phyloP scores from a whole-genome alignment of 495 filamentous ascomycete genomes.

The Copromyces sp. region DNA sequence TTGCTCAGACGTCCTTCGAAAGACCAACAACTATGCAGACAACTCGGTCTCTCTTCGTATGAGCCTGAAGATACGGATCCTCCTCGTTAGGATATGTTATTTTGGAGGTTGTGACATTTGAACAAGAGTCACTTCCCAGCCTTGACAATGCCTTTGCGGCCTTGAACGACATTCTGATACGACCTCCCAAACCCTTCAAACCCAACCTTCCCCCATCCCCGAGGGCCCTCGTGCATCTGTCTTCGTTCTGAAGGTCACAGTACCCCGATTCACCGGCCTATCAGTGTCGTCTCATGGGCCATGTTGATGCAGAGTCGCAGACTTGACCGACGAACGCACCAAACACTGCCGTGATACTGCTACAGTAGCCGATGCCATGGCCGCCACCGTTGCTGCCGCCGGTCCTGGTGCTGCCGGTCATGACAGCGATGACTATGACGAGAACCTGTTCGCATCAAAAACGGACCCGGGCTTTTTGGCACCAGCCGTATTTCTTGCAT shows the following conservation, averaged over 20 bases:
- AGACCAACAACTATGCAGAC: not conserved
- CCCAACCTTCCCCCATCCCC: not conserved
- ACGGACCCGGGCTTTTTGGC: not conserved
- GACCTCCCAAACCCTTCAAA: not conserved
- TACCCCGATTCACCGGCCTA: not conserved
- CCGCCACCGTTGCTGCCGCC: not conserved
- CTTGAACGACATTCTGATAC: not conserved
- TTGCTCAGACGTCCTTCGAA: not conserved
- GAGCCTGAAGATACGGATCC: not conserved
- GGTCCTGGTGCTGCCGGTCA: not conserved
- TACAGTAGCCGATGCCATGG: not conserved
- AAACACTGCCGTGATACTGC: not conserved
- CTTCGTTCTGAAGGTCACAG: not conserved
- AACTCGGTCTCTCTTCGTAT: not conserved
- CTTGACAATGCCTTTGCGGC: not conserved
- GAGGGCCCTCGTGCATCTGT: not conserved
- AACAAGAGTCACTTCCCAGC: not conserved
- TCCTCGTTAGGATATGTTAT: not conserved
- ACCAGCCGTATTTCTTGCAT: not conserved
- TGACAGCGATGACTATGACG: constrained; percentile 1
- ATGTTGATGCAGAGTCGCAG: not conserved
- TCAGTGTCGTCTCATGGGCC: not conserved
- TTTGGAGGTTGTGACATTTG: not conserved
- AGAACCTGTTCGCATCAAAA: constrained; percentile 7
- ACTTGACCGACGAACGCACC: not conserved